Percentiles rank a stretch among this genome's conserved stretches.
These are phyloP conservation scores for Corinectria fuckeliana DNA, from an alignment of 2,329 filamentous ascomycete genomes.

Conservation along the genomic window DNA sequence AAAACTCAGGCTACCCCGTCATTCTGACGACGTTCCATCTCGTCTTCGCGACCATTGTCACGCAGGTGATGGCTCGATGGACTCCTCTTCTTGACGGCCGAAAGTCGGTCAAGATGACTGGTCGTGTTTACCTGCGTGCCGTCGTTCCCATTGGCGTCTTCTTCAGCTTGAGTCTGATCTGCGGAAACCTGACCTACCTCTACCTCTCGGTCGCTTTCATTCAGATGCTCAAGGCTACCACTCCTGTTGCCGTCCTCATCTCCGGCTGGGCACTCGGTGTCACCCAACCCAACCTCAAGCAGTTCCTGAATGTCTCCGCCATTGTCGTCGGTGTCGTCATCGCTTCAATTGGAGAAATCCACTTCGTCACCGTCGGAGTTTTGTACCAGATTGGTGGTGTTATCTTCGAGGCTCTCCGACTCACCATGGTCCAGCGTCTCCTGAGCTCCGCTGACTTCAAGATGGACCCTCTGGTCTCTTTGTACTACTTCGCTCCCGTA, in stretches of 20 bases:
- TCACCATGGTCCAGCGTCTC: slow-evolving; percentile 84
- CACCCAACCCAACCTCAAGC: slow-evolving; percentile 81
- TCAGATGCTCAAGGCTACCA: slow-evolving; percentile 99
- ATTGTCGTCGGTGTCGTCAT: slow-evolving; percentile 96
- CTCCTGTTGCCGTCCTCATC: slow-evolving; percentile 89
- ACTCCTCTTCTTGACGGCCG: slow-evolving; percentile 90
- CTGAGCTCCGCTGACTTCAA: slow-evolving; percentile 86
- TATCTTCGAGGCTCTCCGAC: slow-evolving; percentile 80
- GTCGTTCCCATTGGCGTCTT: slow-evolving; percentile 95
- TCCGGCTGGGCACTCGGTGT: slow-evolving; percentile 89
- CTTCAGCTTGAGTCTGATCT: slow-evolving; percentile 96
- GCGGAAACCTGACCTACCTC: slow-evolving; percentile 93
- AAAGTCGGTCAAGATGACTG: slow-evolving; percentile 97
- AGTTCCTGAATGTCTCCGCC: slow-evolving; percentile 89
- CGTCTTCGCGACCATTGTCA: slow-evolving; percentile 90
- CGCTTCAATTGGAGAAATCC: slow-evolving; percentile 93
- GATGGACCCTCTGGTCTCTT: slow-evolving; percentile 88
- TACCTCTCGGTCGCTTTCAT: slow-evolving; percentile 97
- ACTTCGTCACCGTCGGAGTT: slow-evolving; percentile 84
- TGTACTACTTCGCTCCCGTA: slow-evolving; percentile 89
- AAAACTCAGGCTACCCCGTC: slow-evolving; percentile 67
- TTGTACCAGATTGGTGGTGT: slow-evolving; percentile 81
- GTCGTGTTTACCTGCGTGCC: slow-evolving; percentile 87
- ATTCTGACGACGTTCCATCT: slow-evolving; percentile 97
- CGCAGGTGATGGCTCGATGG: slow-evolving; percentile 88